Evolutionary conservation across 331 rosid genomes (phyloP), one percentile per base, ranked within the genome.

Genomic region (Saraca asoca): DNA sequence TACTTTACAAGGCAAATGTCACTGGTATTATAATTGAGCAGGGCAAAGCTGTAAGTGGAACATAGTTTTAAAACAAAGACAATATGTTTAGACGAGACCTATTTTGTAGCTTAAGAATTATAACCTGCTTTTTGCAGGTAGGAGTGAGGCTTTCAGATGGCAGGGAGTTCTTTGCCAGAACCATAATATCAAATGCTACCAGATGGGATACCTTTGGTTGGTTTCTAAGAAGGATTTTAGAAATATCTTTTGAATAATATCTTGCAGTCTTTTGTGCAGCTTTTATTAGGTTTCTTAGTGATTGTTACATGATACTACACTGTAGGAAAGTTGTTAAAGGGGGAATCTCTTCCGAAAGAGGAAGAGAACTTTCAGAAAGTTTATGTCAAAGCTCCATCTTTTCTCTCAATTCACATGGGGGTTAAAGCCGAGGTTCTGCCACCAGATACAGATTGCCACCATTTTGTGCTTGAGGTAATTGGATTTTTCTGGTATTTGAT

Each of bases 131-230:
- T 71, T 79, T 85, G 73, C 79, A 93, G 95, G 95, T 84, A 31
- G 97, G 97, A 62, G 97, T 88, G 56, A 88, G 87, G 87, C 85
- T 93, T 66, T 82, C 97, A 20, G 85, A 88, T 78, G 85, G 91
- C 53, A 79, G 94, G 81, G 82, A 84, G 71, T 90, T 78, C 79
- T 93, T 84, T 52, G 96, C 95, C 66, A 88, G 88, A 83, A 93
- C 97, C 66, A 64, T 90, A 55, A 82, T 93, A 76, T 93, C 98
- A 71, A 93, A 93, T 83, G 98, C 98, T 76, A 93, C 97, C 31
- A 84, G 98, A 93, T 93, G 98, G 98, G 95, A 93, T 79, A 90
- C 98, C 68, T 93, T 93, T 55, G 98, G 98, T 90, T 67, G 59
- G 95, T 84, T 70, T 66, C 68, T 37, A 19, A 69, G 24, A 46